Evolutionary conservation across 257 asterid genomes (phyloP).

Genomic region (Gentiana dahurica): DNA sequence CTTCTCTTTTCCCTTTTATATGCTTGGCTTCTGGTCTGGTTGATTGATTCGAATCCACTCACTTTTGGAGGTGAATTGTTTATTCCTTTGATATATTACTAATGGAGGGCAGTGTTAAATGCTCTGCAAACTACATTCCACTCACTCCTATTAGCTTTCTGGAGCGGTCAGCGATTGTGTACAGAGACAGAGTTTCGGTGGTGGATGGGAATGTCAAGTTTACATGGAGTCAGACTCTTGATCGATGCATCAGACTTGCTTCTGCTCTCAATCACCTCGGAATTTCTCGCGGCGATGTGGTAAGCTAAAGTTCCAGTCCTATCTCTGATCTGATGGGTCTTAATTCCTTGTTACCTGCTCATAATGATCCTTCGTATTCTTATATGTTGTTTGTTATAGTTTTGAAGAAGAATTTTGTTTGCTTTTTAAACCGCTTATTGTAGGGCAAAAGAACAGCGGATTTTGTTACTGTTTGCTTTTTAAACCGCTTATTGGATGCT

Average conservation of each 20-base stretch:
- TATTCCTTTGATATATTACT: no score
- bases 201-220: constrained; percentile 9
- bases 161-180: constrained; percentile 23
- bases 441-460: no score
- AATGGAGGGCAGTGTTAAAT: constrained; percentile 14
- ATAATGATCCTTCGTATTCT: no score
- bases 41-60: not conserved
- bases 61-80: not conserved
- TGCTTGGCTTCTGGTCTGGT: no score
- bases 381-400: no score
- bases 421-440: no score
- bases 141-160: constrained; percentile 27
- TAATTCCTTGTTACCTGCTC: not conserved
- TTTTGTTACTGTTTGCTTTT: no score
- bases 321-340: no score
- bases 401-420: no score
- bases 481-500: no score
- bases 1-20: no score
- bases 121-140: constrained; percentile 25
- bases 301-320: not conserved
- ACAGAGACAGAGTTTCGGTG: constrained; percentile 16
- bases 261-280: constrained; percentile 16
- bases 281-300: constrained; percentile 22
- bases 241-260: constrained; percentile 20
- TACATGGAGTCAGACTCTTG: constrained; percentile 22